Base-by-base conservation (phyloP, 345 rosid species). In the Dipteronia sinensis region DNA sequence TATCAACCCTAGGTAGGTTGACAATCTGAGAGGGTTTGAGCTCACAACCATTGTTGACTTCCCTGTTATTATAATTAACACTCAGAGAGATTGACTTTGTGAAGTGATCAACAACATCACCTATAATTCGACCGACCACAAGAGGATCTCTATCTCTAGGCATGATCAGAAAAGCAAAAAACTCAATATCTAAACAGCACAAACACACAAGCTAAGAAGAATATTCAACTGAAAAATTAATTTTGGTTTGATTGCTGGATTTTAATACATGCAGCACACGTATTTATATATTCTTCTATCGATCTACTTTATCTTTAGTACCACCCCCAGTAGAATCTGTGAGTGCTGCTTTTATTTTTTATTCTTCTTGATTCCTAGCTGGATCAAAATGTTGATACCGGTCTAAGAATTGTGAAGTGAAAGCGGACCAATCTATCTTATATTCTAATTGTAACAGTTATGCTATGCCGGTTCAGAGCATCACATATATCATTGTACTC, bases 361-460 rank as follows among this genome's bases (percentile, higher is more conserved):
- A 31, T 29, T 31, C 34, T 2, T 31, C 34, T 31, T 31, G 34
- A 22, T 44, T 44, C 38, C 73, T 47, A 4, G 7, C 15, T 46
- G 1, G 40, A 69, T 46, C 38, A 25, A 69, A 69, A n/a, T 23
- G 8, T 17, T 61, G 55, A 79, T 59, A 58, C 64, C 64, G 59
- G 69, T n/a, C n/a, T n/a, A n/a, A n/a, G 74, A 55, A 47, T 31
- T 47, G 34, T 31, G 34, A 31, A 40, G 49, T 31, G 10, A 79
- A 67, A 67, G 63, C 47, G 44, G 74, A 49, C 77, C 77, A 19
- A 44, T 56, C 46, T 22, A 44, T 66, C 42, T 25, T 25, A 23
- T 69, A 69, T 69, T 69, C 73, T 15, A 40, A 47, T 38, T 40
- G 51, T 40, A 67, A 67, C 51, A 67, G 15, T 2, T 63, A 63